A percentile compares a stretch with the other conserved stretches of the same genome.
phyloP scores from a whole-genome alignment of 345 rosid genomes.

The Heritiera fomes region DNA sequence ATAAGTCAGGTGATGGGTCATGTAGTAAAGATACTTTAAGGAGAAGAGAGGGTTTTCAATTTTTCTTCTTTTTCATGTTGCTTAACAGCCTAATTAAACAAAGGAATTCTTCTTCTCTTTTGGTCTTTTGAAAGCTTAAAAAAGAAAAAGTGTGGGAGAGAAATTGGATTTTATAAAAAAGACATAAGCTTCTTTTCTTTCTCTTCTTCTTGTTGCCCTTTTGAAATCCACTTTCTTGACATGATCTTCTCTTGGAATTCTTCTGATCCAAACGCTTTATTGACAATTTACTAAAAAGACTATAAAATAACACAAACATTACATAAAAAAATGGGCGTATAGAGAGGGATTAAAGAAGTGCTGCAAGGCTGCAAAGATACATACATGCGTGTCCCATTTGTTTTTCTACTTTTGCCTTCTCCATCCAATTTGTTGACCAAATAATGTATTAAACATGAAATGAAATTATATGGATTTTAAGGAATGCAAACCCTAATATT shows the following conservation, averaged over 20 bases:
- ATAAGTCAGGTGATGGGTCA: constrained; percentile 25
- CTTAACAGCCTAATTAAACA: too few relatives aligned
- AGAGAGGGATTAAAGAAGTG: background rate
- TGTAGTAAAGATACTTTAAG: constrained; percentile 45
- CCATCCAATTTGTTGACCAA: background rate
- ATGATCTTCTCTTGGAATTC: background rate
- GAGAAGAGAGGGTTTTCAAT: background rate
- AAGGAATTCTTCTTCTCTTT: too few relatives aligned
- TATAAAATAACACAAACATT: background rate
- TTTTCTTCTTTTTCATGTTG: too few relatives aligned
- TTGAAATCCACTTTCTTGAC: constrained; percentile 12
- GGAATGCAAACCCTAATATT: too few relatives aligned
- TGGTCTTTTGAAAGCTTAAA: too few relatives aligned
- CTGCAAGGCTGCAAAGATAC: constrained; percentile 20
- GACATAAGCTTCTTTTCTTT: too few relatives aligned
- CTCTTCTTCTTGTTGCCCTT: background rate
- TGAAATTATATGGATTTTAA: background rate
- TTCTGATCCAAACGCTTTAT: constrained; percentile 14
- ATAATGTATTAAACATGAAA: background rate
- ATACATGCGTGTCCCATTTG: background rate
- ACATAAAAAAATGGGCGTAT: background rate
- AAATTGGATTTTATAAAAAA: too few relatives aligned
- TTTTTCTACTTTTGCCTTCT: background rate
- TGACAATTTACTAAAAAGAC: background rate
- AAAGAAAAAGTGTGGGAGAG: too few relatives aligned